A percentile compares a stretch with the other conserved stretches of the same genome.
Evolutionary conservation across 169 alveolate species (phyloP).

Genomic region (Plasmodium ovale): DNA sequence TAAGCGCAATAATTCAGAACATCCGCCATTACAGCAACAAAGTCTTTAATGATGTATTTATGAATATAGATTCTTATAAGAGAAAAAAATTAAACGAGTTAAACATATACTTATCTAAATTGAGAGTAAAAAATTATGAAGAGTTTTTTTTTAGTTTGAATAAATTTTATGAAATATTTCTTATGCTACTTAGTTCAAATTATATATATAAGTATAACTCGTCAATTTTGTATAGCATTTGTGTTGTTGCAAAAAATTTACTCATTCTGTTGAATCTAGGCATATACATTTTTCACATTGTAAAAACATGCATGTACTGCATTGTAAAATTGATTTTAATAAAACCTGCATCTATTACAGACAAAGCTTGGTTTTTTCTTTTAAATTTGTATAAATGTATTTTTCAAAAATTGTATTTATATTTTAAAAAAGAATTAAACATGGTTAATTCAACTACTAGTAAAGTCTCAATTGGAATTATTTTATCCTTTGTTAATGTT

Average conservation of each 20-base stretch:
- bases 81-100: constrained; percentile 38
- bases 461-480: constrained; percentile 9
- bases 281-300: constrained; percentile 30
- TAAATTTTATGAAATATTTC: constrained; percentile 48
- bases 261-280: constrained; percentile 14
- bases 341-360: constrained; percentile 34
- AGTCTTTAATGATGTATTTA: constrained; percentile 34
- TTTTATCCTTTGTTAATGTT: constrained; percentile 35
- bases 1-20: constrained; percentile 34
- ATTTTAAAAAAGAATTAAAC: constrained; percentile 22
- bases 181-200: constrained; percentile 27
- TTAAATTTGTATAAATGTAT: constrained; percentile 24
- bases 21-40: constrained; percentile 48
- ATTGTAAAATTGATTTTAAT: constrained; percentile 30
- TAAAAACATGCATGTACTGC: constrained; percentile 41
- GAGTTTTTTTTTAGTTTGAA: constrained; percentile 52
- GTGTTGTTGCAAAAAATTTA: constrained; percentile 39
- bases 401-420: constrained; percentile 39
- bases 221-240: constrained; percentile 52
- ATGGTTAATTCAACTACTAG: neutral
- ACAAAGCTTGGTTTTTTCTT: constrained; percentile 57
- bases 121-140: constrained; percentile 26
- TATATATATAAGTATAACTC: constrained; percentile 41
- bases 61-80: constrained; percentile 30
- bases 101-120: constrained; percentile 46